Base-by-base conservation (phyloP, 1,139 yeast species). In the Scheffersomyces cryptocercus region DNA sequence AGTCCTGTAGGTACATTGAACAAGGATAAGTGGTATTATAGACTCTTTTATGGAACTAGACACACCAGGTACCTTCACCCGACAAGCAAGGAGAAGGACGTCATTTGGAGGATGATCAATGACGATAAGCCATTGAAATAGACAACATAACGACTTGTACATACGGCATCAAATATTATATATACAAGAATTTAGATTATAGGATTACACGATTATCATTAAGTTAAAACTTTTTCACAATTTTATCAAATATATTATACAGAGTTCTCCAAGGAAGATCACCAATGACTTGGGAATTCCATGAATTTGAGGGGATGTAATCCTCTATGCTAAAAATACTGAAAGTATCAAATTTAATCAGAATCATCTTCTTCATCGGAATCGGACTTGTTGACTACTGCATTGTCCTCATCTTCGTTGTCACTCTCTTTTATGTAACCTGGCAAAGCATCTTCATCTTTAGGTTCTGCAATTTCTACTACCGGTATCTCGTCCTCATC, bases 61-160 rank as follows among this genome's bases (percentile, higher is more conserved):
- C 54, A 54, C 24, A 65, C 66, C 5, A 61, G 55, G 40, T 67
- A 58, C 42, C 68, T 68, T 46, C 58, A 59, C 31, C 77, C 79
- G 1, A 67, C 78, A 20, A 54, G 58, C 12, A 70, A 68, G 45
- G 83, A 82, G 43, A 69, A 81, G 52, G 88, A 83, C 49, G 74
- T 79, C 38, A 78, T 84, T 6, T 85, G 91, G 91, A 77, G 84
- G 53, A 85, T 88, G 91, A 71, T 85, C 47, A 77, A 82, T 39
- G 85, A 82, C 43, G 84, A 82, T 44, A 80, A 80, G 20, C 35
- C 35, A n/a, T 31, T 31, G n/a, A 31, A 20, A 31, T 31, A 13
- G 20, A n/a, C 11, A 16, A 4, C 11, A 13, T 14, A 31, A n/a
- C 5, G 11, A 31, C 35, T 14, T 31, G 14, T 11, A n/a, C 15